Evolutionary conservation across 2,329 filamentous ascomycete genomes (phyloP), one percentile per base, ranked within the genome.

Genomic region (Scedosporium dehoogii): DNA sequence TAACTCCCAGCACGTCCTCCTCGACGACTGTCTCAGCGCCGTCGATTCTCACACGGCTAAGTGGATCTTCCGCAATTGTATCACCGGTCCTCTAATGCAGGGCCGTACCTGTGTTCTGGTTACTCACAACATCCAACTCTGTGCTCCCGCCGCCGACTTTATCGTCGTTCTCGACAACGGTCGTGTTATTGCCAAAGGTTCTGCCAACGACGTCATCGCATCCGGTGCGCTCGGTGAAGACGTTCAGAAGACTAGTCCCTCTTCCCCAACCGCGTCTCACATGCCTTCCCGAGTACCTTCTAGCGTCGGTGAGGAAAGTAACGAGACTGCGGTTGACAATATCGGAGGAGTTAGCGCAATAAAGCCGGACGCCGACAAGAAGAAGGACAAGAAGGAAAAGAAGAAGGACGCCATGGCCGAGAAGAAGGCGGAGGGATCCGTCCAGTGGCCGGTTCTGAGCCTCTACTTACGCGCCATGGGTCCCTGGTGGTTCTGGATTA

Each of bases 41-140:
- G 94, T 99, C 41, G 94, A 99, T 73, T 96, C 94, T 3, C 94
- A 99, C 69, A 97, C 94, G 0, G 92, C 92, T 2, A 96, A 97
- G 73, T 97, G 96, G 88, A 97, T 99, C 67, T 97, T 97, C 76
- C 89, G 89, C 71, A 89, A 96, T 74, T 96, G 92, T 64, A 87
- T 99, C 66, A 87, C 87, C 68, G 94, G 94, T 2, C 90, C 91
- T 5, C 76, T 99, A 60, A 97, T 99, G 94, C 78, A 83, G 63
- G 82, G 87, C 70, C 86, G 94, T 51, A 97, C 94, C 29, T 97
- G 94, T 73, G 91, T 99, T 61, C 81, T 99, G 53, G 93, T 99
- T 42, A 97, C 94, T 0, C 94, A 99, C 78, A 99, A 97, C 70
- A 85, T 94, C 29, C 84, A 90, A n/a, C 83, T 99, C 18, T 94